phyloP scores from a whole-genome alignment of 345 rosid genomes.

The Eucalyptus virginea region DNA sequence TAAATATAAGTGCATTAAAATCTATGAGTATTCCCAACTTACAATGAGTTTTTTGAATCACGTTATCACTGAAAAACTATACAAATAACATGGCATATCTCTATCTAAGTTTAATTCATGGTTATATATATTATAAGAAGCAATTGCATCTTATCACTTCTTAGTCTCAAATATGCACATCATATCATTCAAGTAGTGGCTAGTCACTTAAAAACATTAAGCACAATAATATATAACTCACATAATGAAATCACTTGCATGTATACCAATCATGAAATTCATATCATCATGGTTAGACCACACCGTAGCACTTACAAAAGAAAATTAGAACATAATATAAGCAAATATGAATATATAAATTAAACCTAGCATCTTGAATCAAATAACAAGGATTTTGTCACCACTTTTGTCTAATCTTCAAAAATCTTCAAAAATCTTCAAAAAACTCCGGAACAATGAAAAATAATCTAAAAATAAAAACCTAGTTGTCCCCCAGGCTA shows the following conservation, averaged over 20 bases:
- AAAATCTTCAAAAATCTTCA: no score
- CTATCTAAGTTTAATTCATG: not conserved
- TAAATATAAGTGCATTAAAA: no score
- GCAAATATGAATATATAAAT: fast-evolving
- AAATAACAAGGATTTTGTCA: fast-evolving
- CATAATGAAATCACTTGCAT: fast-evolving
- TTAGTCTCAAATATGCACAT: fast-evolving
- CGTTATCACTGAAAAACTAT: fast-evolving
- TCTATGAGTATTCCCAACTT: fast-evolving
- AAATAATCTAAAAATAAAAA: fast-evolving
- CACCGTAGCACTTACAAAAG: fast-evolving
- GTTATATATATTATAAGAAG: no score
- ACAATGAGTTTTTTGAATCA: no score
- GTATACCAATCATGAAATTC: fast-evolving
- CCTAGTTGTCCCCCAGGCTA: fast-evolving
- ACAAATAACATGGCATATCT: fast-evolving
- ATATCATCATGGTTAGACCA: no score
- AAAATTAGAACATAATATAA: no score
- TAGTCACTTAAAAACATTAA: fast-evolving
- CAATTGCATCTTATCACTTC: no score
- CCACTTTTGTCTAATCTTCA: no score
- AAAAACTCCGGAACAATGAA: fast-evolving
- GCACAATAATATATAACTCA: no score
- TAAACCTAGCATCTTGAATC: fast-evolving
- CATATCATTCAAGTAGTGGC: fast-evolving